These are phyloP conservation scores for Lentinula edodes DNA, from an alignment of 768 basidiomycete genomes.

Conservation along the genomic window DNA sequence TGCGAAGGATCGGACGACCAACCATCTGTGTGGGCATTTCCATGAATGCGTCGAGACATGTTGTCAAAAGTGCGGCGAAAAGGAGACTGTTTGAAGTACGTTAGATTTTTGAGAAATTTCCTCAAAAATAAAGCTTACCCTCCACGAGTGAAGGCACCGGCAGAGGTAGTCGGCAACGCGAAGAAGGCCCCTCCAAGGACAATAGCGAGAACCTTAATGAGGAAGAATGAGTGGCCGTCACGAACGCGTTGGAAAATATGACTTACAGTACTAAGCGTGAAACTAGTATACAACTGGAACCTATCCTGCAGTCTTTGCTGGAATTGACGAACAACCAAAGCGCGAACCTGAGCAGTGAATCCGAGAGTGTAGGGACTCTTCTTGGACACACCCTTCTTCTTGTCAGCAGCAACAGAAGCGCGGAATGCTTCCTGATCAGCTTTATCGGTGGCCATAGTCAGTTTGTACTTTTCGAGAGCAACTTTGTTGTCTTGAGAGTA, in stretches of 20 bases:
- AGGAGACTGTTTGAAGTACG: conserved; percentile 40
- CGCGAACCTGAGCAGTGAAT: conserved; percentile 66
- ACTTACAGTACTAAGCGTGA: conserved; percentile 49
- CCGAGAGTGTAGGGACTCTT: conserved; percentile 82
- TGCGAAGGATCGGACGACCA: conserved; percentile 70
- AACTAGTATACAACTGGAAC: conserved; percentile 74
- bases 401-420: conserved; percentile 67
- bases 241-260: not conserved
- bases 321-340: conserved; percentile 70
- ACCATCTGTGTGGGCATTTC: conserved; percentile 78
- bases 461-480: conserved; percentile 51
- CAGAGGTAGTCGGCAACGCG: conserved; percentile 64
- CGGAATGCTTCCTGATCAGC: conserved; percentile 74
- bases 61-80: conserved; percentile 63
- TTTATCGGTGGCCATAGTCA: conserved; percentile 51
- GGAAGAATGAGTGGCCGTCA: not conserved
- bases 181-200: conserved; percentile 73
- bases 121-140: conserved; percentile 26
- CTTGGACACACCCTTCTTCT: conserved; percentile 71
- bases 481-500: conserved; percentile 37
- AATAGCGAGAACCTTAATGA: conserved; percentile 43
- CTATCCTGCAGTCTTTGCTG: conserved; percentile 67
- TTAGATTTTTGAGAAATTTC: not conserved
- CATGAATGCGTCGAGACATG: conserved; percentile 66
- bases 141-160: conserved; percentile 85